A percentile compares a stretch with the other conserved stretches of the same genome.
phyloP scores from a whole-genome alignment of 1,284 basidiomycete species.

The Ceratobasidium sp. region DNA sequence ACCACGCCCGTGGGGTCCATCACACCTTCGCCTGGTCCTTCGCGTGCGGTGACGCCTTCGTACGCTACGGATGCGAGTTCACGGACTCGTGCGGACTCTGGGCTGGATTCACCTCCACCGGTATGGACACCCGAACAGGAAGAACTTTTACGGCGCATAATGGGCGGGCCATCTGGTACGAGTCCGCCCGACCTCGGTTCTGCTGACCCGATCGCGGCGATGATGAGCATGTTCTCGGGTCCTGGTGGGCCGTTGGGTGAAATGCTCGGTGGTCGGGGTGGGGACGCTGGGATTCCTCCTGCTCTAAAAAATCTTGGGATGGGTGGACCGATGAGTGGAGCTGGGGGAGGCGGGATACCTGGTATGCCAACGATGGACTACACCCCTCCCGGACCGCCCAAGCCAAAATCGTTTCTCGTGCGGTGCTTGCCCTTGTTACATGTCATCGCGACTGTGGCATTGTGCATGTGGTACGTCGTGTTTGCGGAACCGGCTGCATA shows the following conservation, averaged over 20 bases:
- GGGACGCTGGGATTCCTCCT: slow-evolving; percentile 9
- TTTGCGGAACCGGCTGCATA: slow-evolving; percentile 64
- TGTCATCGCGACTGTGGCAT: slow-evolving; percentile 53
- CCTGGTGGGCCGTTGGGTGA: slow-evolving; percentile 34
- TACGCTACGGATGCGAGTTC: slow-evolving; percentile 41
- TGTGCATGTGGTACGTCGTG: slow-evolving; percentile 72
- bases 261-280: slow-evolving; percentile 12
- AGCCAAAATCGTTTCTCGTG: slow-evolving; percentile 58
- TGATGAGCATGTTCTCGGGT: slow-evolving; percentile 34
- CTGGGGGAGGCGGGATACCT: background rate
- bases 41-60: slow-evolving; percentile 46
- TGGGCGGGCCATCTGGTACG: slow-evolving; percentile 27
- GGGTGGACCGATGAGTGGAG: background rate
- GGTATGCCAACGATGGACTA: slow-evolving; percentile 41
- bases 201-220: slow-evolving; percentile 21
- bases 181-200: background rate
- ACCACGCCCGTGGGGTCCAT: slow-evolving; percentile 56
- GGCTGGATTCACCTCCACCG: slow-evolving; percentile 26
- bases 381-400: slow-evolving; percentile 44
- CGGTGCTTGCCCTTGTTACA: slow-evolving; percentile 71
- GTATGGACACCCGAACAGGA: slow-evolving; percentile 34
- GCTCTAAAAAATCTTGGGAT: slow-evolving; percentile 29
- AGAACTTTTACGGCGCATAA: slow-evolving; percentile 27
- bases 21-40: slow-evolving; percentile 52
- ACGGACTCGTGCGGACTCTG: slow-evolving; percentile 43